A percentile compares a stretch with the other conserved stretches of the same genome.
Evolutionary conservation across 768 basidiomycete species (phyloP).

Genomic region (Termitomyces sp.): DNA sequence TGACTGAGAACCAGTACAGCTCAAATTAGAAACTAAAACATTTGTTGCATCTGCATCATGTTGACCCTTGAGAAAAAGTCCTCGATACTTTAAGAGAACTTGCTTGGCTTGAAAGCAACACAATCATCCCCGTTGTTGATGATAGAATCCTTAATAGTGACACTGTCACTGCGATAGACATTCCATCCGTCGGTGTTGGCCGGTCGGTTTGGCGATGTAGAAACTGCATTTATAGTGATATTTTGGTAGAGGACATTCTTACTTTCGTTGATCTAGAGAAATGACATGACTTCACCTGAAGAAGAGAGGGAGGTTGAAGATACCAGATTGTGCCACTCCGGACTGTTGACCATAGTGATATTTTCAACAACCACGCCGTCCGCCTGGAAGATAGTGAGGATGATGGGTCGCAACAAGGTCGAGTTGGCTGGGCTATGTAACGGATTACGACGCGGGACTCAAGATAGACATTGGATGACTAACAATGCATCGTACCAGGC

Average conservation of each 20-base stretch:
- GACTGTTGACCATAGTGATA: slow-evolving; percentile 43
- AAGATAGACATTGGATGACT: not conserved
- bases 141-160: slow-evolving; percentile 41
- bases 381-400: slow-evolving; percentile 49
- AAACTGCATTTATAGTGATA: slow-evolving; percentile 40
- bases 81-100: not conserved
- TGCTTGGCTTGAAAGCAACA: slow-evolving; percentile 54
- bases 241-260: slow-evolving; percentile 39
- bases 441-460: not conserved
- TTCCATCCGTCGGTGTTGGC: slow-evolving; percentile 63
- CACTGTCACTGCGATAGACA: slow-evolving; percentile 49
- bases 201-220: slow-evolving; percentile 36
- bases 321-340: slow-evolving; percentile 50
- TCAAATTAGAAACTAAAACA: slow-evolving; percentile 48
- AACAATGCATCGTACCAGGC: slow-evolving; percentile 53
- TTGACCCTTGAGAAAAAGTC: not conserved
- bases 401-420: slow-evolving; percentile 47
- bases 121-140: slow-evolving; percentile 56
- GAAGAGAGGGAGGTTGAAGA: not conserved
- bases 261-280: slow-evolving; percentile 41
- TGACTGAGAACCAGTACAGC: slow-evolving; percentile 57
- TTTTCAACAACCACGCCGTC: slow-evolving; percentile 40
- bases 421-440: slow-evolving; percentile 35
- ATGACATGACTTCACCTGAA: not conserved
- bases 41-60: slow-evolving; percentile 41